Percentiles rank a stretch among this genome's conserved stretches.
Conservation (phyloP, 768 basidiomycete species). For the Pleurotus salmoneostramineus region DNA sequence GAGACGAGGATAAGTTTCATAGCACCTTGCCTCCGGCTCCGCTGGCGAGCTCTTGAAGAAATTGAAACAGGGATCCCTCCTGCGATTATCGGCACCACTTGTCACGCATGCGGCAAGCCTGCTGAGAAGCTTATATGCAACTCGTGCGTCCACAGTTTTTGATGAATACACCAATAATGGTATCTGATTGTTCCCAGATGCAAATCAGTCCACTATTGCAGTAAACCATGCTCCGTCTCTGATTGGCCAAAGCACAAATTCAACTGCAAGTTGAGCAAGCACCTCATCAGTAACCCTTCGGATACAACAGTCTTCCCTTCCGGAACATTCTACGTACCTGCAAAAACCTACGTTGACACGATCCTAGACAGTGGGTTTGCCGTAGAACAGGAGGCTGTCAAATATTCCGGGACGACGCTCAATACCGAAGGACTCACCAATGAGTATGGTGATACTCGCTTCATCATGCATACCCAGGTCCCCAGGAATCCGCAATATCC, state of each 20-base stretch:
- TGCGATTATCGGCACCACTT: conserved; percentile 2
- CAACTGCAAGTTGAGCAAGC: conserved; percentile 16
- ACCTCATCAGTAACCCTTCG: conserved; percentile 7
- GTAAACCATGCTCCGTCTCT: conserved; percentile 12
- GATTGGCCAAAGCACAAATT: conserved; percentile 15
- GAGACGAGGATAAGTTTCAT: conserved; percentile 17
- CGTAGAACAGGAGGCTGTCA: conserved; percentile 16
- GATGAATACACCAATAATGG: not conserved
- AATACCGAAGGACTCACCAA: conserved; percentile 13
- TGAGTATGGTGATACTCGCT: conserved; percentile 18
- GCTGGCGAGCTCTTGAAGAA: conserved; percentile 15
- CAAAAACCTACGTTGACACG: conserved; percentile 16
- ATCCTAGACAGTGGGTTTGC: conserved; percentile 16
- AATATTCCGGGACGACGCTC: conserved; percentile 11
- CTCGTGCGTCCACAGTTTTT: conserved; percentile 10
- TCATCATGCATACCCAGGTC: conserved; percentile 9
- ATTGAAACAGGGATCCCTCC: conserved; percentile 14
- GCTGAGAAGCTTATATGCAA: conserved; percentile 12
- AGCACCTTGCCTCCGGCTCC: conserved; percentile 15
- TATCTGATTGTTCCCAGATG: not conserved
- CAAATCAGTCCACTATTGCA: conserved; percentile 12
- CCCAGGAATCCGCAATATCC: not conserved
- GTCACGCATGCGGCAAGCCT: conserved; percentile 12
- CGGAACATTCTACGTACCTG: conserved; percentile 15
- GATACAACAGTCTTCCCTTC: conserved; percentile 10